Evolutionary conservation across 352 stramenopile genomes (phyloP), one percentile per base, ranked within the genome.

Genomic region (Globisporangium recalcitrans): DNA sequence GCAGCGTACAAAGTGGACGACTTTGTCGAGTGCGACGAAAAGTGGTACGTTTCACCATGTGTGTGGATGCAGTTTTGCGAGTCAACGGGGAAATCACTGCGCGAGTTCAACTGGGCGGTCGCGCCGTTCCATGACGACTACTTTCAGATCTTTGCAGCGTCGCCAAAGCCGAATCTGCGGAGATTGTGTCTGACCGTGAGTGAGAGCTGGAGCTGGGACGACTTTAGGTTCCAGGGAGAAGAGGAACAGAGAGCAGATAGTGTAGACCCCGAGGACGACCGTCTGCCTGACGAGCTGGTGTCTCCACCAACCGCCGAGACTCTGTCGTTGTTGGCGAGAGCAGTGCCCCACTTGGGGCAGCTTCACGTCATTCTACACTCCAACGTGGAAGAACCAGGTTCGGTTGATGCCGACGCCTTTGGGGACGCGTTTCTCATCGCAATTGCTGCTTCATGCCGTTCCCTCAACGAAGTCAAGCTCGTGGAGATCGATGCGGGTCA

Each of bases 21-120:
- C 19, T 51, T 58, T n/a, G 29, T 74, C 21, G 52, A 58, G 27
- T 74, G 68, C 34, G 61, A 69, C 19, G 68, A 74, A 38, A 61
- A 58, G 22, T 61, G 68, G 58, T 59, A 66, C 47, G 54, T 64
- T 26, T 48, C 54, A 1, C 53, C 26, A 2, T 13, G 7, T 9
- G 38, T 46, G 9, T 67, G 62, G 62, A 21, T 1, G 24, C 27
- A 38, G 13, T 63, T 67, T 21, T 67, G 54, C 6, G 16, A n/a
- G 6, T 22, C 46, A 1, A 22, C 38, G 0, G n/a, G 54, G 3
- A 9, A 16, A 8, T 47, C 60, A 24, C 21, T 67, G 36, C 54
- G 54, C 16, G 62, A 67, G 38, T 62, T 67, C 62, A 67, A 63
- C 62, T 67, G 62, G 62, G 53, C 21, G 6, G 62, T 67, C 11